Evolutionary conservation across 2,329 filamentous ascomycete species (phyloP), one percentile per base, ranked within the genome.

Genomic region (Ceratocystis alfenasii): DNA sequence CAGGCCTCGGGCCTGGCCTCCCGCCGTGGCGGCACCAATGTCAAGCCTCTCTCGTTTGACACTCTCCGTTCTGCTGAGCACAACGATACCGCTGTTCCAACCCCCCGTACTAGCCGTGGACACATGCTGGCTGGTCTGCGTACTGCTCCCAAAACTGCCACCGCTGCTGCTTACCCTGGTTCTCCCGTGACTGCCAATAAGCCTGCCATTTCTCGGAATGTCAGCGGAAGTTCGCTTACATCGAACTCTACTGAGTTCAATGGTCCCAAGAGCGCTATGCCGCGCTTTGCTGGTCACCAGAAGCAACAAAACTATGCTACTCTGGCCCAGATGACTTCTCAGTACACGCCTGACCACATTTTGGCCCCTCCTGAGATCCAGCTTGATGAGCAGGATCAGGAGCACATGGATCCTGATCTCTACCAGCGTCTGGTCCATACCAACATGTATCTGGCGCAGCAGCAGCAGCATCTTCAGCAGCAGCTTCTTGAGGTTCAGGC

Each of bases 401-500:
- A 89, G 68, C 81, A 86, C 70, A 89, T 95, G 78, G 94, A 97
- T 72, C 90, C 92, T 64, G 87, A 84, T 68, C 76, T 95, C 64
- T 94, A 96, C 70, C 89, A 91, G 64, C 90, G 96, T 76, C 81
- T 97, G 69, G 84, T 96, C 72, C 88, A 90, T 66, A 95, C 91
- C 72, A 96, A 96, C 75, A 78, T 94, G 74, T 95, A 95, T 73
- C 82, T 99, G 63, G 90, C 91, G 50, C 90, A 96, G 73, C 92
- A 96, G 77, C 93, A 97, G 77, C 91, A 96, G 78, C 88, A 89
- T 69, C 84, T 97, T 64, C 92, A 97, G 77, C 92, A 96, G 77
- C 91, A 97, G 77, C 82, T 97, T 70, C 84, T 90, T 70, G 89
- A 80, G 70, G 85, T 96, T 28, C 94, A 93, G 72, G 86, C 87